Conservation (phyloP, 805 yeast species). For the Kazachstania bromeliacearum region DNA sequence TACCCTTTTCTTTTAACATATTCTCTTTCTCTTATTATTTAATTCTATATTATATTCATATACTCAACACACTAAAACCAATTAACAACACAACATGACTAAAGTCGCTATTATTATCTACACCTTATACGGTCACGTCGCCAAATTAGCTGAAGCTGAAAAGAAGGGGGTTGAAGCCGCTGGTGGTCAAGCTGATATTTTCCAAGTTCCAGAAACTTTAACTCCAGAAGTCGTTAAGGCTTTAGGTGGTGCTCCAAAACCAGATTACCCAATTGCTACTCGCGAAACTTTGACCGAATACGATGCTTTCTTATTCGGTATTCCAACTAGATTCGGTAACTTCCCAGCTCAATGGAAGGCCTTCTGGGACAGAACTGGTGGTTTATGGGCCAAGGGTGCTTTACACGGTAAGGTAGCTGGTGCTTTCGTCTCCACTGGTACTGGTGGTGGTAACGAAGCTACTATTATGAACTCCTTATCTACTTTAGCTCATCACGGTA, state of each 20-base stretch:
- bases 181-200: slow-evolving; percentile 63
- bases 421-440: slow-evolving; percentile 62
- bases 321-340: slow-evolving; percentile 80
- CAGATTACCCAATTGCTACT: slow-evolving; percentile 56
- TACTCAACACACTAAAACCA: background rate
- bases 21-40: background rate
- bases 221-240: slow-evolving; percentile 47
- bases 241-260: slow-evolving; percentile 57
- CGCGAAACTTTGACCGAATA: slow-evolving; percentile 47
- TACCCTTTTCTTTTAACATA: background rate
- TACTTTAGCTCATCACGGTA: slow-evolving; percentile 67
- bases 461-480: slow-evolving; percentile 59
- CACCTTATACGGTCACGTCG: slow-evolving; percentile 74
- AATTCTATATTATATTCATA: too few relatives aligned
- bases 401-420: slow-evolving; percentile 68
- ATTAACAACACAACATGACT: slow-evolving; percentile 5
- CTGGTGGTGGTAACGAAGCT: slow-evolving; percentile 80
- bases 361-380: slow-evolving; percentile 73
- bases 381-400: slow-evolving; percentile 68
- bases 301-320: slow-evolving; percentile 78
- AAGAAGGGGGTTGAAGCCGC: slow-evolving; percentile 60
- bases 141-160: slow-evolving; percentile 57
- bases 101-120: slow-evolving; percentile 71
- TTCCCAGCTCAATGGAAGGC: slow-evolving; percentile 70
- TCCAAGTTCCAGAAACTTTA: slow-evolving; percentile 75